phyloP scores from a whole-genome alignment of 2,329 filamentous ascomycete genomes.

The Paramyrothecium sp. region DNA sequence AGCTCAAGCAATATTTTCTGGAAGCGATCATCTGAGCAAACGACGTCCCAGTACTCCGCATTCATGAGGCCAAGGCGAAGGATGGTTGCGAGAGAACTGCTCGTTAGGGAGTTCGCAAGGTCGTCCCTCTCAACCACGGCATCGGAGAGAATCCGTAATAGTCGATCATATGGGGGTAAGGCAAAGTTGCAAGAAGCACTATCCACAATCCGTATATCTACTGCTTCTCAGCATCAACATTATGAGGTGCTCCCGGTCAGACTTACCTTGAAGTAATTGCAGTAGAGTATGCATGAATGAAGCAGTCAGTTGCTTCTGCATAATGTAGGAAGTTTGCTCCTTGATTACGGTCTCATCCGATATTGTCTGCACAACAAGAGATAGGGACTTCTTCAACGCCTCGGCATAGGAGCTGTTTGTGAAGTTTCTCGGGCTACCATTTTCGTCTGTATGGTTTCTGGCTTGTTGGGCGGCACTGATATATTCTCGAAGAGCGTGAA shows the following conservation, averaged over 20 bases:
- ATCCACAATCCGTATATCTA: neutral
- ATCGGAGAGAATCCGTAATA: slow-evolving; percentile 19
- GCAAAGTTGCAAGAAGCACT: neutral
- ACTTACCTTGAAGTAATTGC: slow-evolving; percentile 23
- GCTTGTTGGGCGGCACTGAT: slow-evolving; percentile 43
- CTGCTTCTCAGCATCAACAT: neutral
- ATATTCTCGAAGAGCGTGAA: slow-evolving; percentile 65
- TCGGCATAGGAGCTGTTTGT: slow-evolving; percentile 25
- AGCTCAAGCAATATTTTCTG: slow-evolving; percentile 17
- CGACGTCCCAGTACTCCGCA: slow-evolving; percentile 24
- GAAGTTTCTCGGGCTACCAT: slow-evolving; percentile 9
- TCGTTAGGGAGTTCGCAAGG: slow-evolving; percentile 20
- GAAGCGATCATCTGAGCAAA: slow-evolving; percentile 18
- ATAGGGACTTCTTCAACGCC: slow-evolving; percentile 43
- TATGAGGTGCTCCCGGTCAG: neutral
- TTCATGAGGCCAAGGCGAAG: slow-evolving; percentile 25
- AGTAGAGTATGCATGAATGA: slow-evolving; percentile 25
- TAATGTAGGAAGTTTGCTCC: slow-evolving; percentile 12
- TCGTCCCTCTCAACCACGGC: slow-evolving; percentile 20
- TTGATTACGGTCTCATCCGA: slow-evolving; percentile 54
- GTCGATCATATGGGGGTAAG: neutral
- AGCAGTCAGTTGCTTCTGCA: slow-evolving; percentile 24
- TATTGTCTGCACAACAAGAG: slow-evolving; percentile 59
- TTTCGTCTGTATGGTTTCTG: slow-evolving; percentile 3
- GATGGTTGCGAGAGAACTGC: slow-evolving; percentile 22